Evolutionary conservation across 2,329 filamentous ascomycete species (phyloP).

Genomic region (Fusarium aywerte): DNA sequence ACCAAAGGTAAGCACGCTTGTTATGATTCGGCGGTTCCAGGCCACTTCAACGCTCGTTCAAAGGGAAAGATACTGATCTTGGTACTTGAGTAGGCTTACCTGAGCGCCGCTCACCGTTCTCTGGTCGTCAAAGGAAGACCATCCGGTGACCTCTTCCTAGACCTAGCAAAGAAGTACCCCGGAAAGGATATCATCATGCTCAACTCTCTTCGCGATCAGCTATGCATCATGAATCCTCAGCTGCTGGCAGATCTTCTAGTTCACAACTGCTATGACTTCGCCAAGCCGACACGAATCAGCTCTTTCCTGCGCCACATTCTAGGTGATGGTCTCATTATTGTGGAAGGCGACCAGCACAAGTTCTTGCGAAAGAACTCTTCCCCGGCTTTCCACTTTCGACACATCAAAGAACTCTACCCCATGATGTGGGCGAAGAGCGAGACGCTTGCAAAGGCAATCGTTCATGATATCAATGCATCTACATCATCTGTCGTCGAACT

Average conservation of each 20-base stretch:
- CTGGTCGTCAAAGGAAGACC: conserved; percentile 39
- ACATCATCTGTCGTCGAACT: conserved; percentile 49
- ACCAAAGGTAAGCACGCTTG: conserved; percentile 25
- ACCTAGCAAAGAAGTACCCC: conserved; percentile 42
- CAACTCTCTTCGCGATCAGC: conserved; percentile 26
- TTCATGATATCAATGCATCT: conserved; percentile 51
- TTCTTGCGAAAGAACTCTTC: conserved; percentile 73
- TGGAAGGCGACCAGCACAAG: conserved; percentile 78
- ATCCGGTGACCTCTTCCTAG: conserved; percentile 42
- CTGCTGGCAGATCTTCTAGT: conserved; percentile 45
- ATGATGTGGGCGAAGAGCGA: conserved; percentile 72
- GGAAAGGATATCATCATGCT: conserved; percentile 41
- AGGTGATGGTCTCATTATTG: conserved; percentile 68
- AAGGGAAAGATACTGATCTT: not conserved
- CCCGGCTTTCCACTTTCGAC: conserved; percentile 74
- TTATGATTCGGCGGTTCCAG: no score
- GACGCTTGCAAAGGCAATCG: conserved; percentile 51
- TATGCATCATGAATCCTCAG: conserved; percentile 40
- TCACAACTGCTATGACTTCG: conserved; percentile 62
- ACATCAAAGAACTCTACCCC: conserved; percentile 76
- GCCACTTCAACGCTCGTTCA: fast-evolving
- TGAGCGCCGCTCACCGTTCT: conserved; percentile 35
- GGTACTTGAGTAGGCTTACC: not conserved
- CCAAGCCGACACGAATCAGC: conserved; percentile 60
- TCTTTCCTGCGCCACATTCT: conserved; percentile 63